Evolutionary conservation across 2,329 filamentous ascomycete genomes (phyloP), one percentile per base, ranked within the genome.

Genomic region (Juglanconis sp.): DNA sequence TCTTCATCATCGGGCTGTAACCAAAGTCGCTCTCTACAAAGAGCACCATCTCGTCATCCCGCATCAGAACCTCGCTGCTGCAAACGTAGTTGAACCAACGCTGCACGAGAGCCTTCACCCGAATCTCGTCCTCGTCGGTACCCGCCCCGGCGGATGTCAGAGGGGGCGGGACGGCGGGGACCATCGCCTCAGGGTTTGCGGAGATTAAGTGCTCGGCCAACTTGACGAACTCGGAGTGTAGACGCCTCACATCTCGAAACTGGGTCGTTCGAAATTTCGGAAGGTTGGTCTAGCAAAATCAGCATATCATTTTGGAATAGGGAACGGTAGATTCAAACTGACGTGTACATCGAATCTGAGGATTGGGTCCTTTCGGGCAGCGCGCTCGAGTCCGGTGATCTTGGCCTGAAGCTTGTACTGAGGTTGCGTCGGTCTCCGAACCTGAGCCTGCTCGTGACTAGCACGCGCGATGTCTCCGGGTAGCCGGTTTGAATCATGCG

Each of bases 1-100:
- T 92, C 74, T 94, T 89, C 51, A 97, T 88, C 70, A 98, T 90
- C 1, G 95, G 95, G 70, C 92, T 97, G 75, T 99, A 99, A 46
- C 95, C 95, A 73, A 97, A 98, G 73, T 99, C 95, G 71, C 92
- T 96, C 76, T 99, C 95, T n/a, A 99, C 92, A 69, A 99, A 99
- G 62, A 98, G 87, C 5, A 97, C 87, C 87, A 98, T 94, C 76
- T 99, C 95, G 64, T 98, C 94, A 72, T 99, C 95, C 64, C 90
- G 87, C 81, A 96, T 96, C 7, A 99, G 84, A 1, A 96, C 87
- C 40, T 98, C 93, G 68, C 95, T 98, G 69, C 85, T 86, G 77
- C 95, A 96, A 24, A 99, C 89, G 61, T 91, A 90, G 74, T 96
- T 97, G 68, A 99, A 82, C 95, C 95, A 99, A 71, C 92, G 84